Evolutionary conservation across 768 basidiomycete genomes (phyloP).

Genomic region (Pisolithus tinctorius): DNA sequence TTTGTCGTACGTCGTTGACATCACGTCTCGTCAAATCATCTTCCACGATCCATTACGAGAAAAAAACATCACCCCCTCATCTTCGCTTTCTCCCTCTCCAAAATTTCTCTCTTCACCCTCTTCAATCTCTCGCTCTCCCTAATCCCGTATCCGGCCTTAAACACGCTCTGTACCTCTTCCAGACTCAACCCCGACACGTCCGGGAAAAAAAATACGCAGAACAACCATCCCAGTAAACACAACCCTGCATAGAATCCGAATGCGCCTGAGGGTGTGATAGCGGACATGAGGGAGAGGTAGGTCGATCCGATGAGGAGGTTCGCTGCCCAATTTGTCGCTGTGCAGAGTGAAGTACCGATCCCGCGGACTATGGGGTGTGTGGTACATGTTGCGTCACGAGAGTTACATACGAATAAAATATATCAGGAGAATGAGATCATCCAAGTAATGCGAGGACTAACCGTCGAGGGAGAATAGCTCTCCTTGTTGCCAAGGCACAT

Average conservation of each 20-base stretch:
- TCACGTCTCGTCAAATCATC: not conserved
- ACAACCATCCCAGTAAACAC: slow-evolving; percentile 63
- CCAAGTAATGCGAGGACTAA: slow-evolving; percentile 15
- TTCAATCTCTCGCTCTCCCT: slow-evolving; percentile 47
- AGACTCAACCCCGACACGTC: slow-evolving; percentile 72
- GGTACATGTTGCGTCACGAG: not conserved
- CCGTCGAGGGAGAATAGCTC: slow-evolving; percentile 77
- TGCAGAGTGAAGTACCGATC: slow-evolving; percentile 67
- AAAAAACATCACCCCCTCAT: not conserved
- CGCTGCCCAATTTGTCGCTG: slow-evolving; percentile 71
- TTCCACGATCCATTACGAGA: not conserved
- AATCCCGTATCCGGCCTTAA: slow-evolving; percentile 60
- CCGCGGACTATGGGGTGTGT: slow-evolving; percentile 48
- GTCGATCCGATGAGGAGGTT: slow-evolving; percentile 77
- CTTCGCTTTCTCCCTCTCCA: slow-evolving; percentile 20
- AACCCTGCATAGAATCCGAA: slow-evolving; percentile 74
- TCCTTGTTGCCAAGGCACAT: slow-evolving; percentile 84
- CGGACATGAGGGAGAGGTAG: slow-evolving; percentile 71
- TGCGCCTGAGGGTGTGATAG: slow-evolving; percentile 67
- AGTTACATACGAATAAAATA: not conserved
- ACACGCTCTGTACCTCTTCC: slow-evolving; percentile 60
- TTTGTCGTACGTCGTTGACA: too few relatives aligned
- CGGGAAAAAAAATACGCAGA: slow-evolving; percentile 66
- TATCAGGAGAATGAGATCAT: not conserved
- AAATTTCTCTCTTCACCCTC: slow-evolving; percentile 37